Evolutionary conservation across 2,329 filamentous ascomycete species (phyloP).

Genomic region (Pseudopyricularia javanii): DNA sequence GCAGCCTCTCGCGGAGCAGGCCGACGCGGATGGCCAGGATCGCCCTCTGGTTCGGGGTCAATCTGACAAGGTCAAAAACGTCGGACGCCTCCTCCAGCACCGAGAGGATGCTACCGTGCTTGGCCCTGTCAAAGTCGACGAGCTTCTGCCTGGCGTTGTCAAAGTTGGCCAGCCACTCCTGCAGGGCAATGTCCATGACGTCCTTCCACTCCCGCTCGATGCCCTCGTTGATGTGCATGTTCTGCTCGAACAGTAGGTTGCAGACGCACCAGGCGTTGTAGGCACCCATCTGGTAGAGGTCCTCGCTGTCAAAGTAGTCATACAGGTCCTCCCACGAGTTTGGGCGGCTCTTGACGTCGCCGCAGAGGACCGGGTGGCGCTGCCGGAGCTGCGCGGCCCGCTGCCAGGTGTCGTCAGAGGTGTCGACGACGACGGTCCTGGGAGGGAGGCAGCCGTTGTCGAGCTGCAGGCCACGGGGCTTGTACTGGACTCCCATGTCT

Average conservation of each 20-base stretch:
- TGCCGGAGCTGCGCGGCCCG: constrained; percentile 13
- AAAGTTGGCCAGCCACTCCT: constrained; percentile 18
- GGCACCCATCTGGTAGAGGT: constrained; percentile 33
- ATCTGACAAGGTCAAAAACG: background rate
- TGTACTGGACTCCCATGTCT: background rate
- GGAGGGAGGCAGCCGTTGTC: background rate
- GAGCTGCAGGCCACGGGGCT: background rate
- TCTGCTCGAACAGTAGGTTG: constrained; percentile 21
- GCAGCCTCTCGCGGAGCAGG: background rate
- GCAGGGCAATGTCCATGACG: constrained; percentile 19
- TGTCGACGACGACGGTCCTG: background rate
- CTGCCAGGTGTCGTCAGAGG: background rate
- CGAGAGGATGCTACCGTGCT: background rate
- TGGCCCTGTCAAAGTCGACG: constrained; percentile 19
- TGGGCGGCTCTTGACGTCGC: constrained; percentile 15
- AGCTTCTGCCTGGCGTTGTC: constrained; percentile 13
- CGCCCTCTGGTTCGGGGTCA: background rate
- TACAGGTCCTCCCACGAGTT: constrained; percentile 23
- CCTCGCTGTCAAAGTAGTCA: constrained; percentile 32
- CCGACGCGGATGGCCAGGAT: background rate
- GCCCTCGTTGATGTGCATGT: constrained; percentile 3
- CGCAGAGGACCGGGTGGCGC: constrained; percentile 4
- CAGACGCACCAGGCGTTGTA: constrained; percentile 36
- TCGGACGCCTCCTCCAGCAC: background rate
- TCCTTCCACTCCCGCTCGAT: constrained; percentile 6